Conservation (phyloP, 148 eudicot species). For the Limonium bicolor region DNA sequence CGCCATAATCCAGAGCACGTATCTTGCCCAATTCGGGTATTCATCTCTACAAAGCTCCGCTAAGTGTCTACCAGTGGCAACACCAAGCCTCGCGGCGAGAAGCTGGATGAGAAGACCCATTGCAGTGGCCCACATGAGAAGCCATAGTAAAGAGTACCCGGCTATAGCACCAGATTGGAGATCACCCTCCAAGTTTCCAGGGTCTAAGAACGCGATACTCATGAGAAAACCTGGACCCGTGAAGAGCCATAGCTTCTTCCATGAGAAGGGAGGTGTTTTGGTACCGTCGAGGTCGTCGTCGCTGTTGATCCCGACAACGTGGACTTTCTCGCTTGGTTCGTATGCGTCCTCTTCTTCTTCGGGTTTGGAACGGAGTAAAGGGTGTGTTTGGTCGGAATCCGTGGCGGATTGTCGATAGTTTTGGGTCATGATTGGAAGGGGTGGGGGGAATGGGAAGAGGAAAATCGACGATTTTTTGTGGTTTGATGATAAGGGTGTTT, state of each 20-base stretch:
- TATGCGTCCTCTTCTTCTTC: constrained; percentile 38
- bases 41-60: constrained; percentile 89
- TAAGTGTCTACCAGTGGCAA: constrained; percentile 82
- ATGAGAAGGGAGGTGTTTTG: constrained; percentile 70
- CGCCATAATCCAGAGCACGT: constrained; percentile 77
- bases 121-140: constrained; percentile 85
- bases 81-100: constrained; percentile 78
- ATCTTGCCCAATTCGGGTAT: constrained; percentile 85
- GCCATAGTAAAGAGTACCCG: constrained; percentile 82
- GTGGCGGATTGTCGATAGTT: too few species aligned
- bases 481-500: too few species aligned
- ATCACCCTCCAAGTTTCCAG: constrained; percentile 89
- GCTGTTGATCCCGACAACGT: constrained; percentile 22
- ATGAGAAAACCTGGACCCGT: constrained; percentile 92
- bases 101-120: constrained; percentile 92
- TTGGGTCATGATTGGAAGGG: too few species aligned
- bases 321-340: constrained; percentile 47
- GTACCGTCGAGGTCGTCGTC: constrained; percentile 10
- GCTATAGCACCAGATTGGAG: constrained; percentile 93
- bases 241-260: constrained; percentile 86
- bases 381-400: too few species aligned
- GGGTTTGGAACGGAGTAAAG: too few species aligned
- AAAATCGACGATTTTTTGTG: too few species aligned
- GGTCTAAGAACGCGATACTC: constrained; percentile 96
- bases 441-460: too few species aligned